Conservation (phyloP, 2,329 filamentous ascomycete genomes). For the Trematosphaeria pertusa region DNA sequence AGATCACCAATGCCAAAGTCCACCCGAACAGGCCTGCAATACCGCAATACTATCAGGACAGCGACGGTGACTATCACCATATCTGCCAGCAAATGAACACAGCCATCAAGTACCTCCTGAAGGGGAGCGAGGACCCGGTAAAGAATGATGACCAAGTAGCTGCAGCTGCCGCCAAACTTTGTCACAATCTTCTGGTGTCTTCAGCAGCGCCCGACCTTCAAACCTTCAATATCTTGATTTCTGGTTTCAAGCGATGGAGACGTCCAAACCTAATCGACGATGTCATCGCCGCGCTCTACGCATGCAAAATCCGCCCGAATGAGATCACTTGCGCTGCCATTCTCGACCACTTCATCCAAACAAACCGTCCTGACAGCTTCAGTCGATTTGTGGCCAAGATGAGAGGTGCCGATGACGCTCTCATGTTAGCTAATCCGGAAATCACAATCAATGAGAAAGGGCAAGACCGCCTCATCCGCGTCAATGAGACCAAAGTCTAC, state of each 20-base stretch:
- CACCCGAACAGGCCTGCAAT: conserved; percentile 19
- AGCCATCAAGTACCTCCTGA: conserved; percentile 32
- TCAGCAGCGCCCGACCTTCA: conserved; percentile 68
- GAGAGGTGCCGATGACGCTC: conserved; percentile 47
- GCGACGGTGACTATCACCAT: conserved; percentile 42
- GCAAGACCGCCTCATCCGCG: conserved; percentile 32
- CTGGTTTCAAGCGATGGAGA: conserved; percentile 60
- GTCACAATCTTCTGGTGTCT: conserved; percentile 71
- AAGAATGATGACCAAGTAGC: conserved; percentile 1
- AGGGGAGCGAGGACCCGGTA: conserved; percentile 13
- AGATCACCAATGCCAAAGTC: conserved; percentile 15
- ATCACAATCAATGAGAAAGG: conserved; percentile 45
- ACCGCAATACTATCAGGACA: conserved; percentile 49
- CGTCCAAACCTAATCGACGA: conserved; percentile 31
- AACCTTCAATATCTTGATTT: conserved; percentile 74
- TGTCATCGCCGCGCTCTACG: conserved; percentile 41
- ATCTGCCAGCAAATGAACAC: conserved; percentile 40
- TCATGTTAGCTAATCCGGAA: conserved; percentile 50
- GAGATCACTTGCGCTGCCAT: conserved; percentile 53
- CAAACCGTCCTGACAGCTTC: conserved; percentile 43
- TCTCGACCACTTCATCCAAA: conserved; percentile 48
- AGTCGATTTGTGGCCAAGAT: conserved; percentile 50
- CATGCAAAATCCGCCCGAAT: conserved; percentile 53
- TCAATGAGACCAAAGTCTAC: conserved; percentile 40
- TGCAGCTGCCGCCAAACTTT: conserved; percentile 48